A percentile compares a stretch with the other conserved stretches of the same genome.
Evolutionary conservation across 192 early-diverging fungal genomes (phyloP).

Genomic region (Backusella liffmaniae): DNA sequence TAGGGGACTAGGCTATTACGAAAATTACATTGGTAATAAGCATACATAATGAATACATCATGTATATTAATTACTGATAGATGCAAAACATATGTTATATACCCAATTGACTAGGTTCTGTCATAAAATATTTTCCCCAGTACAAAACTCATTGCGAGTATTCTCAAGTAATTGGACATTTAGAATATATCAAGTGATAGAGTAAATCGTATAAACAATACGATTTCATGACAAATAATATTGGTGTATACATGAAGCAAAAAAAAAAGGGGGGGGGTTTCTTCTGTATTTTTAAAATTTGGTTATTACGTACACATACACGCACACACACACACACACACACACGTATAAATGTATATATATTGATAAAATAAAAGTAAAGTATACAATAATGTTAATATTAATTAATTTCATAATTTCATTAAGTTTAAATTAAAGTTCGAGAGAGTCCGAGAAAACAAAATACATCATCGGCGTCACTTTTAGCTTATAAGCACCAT

Average conservation of each 20-base stretch:
- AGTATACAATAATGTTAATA: neutral
- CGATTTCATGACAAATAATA: no score
- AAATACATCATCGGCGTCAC: neutral
- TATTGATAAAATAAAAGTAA: neutral
- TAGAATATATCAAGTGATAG: no score
- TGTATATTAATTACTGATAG: no score
- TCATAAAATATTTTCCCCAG: no score
- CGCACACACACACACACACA: neutral
- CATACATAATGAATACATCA: no score
- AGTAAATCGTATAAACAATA: no score
- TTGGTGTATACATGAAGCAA: neutral
- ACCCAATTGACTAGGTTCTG: no score
- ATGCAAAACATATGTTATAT: no score
- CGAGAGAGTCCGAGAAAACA: neutral
- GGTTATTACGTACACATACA: neutral
- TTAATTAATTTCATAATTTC: neutral
- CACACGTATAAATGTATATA: neutral
- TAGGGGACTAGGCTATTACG: no score
- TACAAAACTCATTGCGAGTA: no score
- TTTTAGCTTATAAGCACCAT: neutral
- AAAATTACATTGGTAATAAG: no score
- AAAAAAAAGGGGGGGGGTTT: neutral
- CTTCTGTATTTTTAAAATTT: neutral
- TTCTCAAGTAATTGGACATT: no score
- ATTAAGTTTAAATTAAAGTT: conserved; percentile 2